These are phyloP conservation scores for Beauveria medogensis DNA, from an alignment of 2,329 filamentous ascomycete genomes.

Conservation along the genomic window DNA sequence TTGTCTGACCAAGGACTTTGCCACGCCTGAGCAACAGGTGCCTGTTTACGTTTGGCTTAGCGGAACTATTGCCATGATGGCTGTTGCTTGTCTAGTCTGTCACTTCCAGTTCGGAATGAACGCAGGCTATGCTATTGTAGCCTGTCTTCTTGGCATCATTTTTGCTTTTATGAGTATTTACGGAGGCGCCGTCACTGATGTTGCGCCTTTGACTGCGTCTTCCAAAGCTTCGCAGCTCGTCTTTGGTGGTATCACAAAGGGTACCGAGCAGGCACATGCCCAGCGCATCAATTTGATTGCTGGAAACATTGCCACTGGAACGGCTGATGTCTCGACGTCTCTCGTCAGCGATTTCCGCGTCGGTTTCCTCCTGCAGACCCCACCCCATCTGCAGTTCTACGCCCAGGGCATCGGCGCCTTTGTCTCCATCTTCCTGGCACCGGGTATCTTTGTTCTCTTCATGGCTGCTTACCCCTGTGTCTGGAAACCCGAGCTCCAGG, in stretches of 20 bases:
- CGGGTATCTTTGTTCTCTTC: constrained; percentile 61
- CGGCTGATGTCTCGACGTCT: constrained; percentile 44
- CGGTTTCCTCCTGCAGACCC: constrained; percentile 58
- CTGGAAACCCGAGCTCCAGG: constrained; percentile 35
- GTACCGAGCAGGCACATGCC: constrained; percentile 40
- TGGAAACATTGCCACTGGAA: constrained; percentile 47
- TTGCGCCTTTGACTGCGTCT: constrained; percentile 52
- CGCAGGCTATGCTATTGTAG: constrained; percentile 41
- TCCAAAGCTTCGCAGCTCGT: constrained; percentile 58
- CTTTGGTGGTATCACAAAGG: constrained; percentile 54
- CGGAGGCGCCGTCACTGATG: constrained; percentile 39
- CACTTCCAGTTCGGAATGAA: constrained; percentile 43
- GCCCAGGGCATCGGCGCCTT: constrained; percentile 56
- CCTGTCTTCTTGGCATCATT: constrained; percentile 42
- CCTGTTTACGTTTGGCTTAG: constrained; percentile 45
- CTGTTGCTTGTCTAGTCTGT: constrained; percentile 44
- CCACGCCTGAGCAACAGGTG: constrained; percentile 36
- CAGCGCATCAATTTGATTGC: constrained; percentile 60
- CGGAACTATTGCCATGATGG: constrained; percentile 38
- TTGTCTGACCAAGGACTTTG: constrained; percentile 31
- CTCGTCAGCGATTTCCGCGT: constrained; percentile 58
- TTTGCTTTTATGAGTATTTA: constrained; percentile 39
- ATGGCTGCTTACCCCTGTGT: constrained; percentile 62
- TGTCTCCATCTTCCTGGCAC: constrained; percentile 58
- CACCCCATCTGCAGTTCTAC: constrained; percentile 57